phyloP scores from a whole-genome alignment of 192 early-diverging fungal genomes.

The Helicostylum pulchrum region DNA sequence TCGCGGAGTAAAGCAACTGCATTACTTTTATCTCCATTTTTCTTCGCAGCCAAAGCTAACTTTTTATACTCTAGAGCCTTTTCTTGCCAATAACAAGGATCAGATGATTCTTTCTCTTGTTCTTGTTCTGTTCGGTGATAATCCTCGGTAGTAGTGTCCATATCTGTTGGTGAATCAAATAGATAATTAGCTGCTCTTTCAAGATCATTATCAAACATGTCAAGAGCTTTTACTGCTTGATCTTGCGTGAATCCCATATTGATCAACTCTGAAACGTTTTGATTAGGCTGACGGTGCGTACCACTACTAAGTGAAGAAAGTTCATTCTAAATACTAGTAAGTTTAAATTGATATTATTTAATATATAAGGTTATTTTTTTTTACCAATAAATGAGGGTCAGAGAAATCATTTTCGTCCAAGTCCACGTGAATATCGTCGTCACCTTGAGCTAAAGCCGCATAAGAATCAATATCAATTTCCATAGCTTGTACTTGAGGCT shows the following conservation, averaged over 20 bases:
- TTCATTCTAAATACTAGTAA: background rate
- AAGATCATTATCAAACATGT: constrained; percentile 69
- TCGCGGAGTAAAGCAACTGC: constrained; percentile 26
- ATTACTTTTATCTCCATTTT: constrained; percentile 23
- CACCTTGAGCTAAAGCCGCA: constrained; percentile 34
- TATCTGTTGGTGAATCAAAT: constrained; percentile 42
- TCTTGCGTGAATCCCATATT: constrained; percentile 72
- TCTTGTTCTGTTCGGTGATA: background rate
- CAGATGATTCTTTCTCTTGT: background rate
- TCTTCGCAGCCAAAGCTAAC: constrained; percentile 28
- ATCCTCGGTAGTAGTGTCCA: background rate
- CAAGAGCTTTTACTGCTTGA: constrained; percentile 65
- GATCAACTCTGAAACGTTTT: constrained; percentile 41
- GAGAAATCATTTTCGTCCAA: constrained; percentile 73
- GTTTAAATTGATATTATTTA: background rate
- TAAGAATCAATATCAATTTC: constrained; percentile 29
- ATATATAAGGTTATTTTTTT: background rate
- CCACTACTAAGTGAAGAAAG: constrained; percentile 2
- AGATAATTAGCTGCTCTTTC: constrained; percentile 75
- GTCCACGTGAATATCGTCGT: constrained; percentile 53
- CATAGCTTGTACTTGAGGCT: constrained; percentile 1
- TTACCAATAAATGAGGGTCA: constrained; percentile 70
- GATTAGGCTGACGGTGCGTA: background rate
- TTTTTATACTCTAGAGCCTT: constrained; percentile 26
- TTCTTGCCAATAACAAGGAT: constrained; percentile 6